Base-by-base conservation (phyloP, 176 grass and related monocot genomes). In the Carex myosuroides region DNA sequence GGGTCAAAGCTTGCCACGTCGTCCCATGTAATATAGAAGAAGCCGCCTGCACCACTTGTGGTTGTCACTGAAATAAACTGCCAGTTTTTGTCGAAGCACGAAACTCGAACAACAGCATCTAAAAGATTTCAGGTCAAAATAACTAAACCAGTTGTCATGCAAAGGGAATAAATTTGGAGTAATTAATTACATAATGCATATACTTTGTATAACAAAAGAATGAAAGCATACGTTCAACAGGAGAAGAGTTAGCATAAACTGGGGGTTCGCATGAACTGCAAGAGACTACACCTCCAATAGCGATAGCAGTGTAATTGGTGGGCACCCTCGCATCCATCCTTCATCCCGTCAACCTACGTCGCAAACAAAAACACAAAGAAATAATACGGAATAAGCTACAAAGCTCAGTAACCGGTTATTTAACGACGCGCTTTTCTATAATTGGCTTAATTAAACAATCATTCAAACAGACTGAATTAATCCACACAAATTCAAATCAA, bases 31-130 rank as follows among this genome's bases (percentile, higher is more conserved):
- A 81, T 1, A 58, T 60, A 81, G 79, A 81, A 81, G 59, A 63
- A 81, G 30, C 58, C 79, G 1, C 5, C 16, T 12, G 30, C 3
- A 20, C 13, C 4, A 44, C 56, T 81, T 1, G 9, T 30, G 79
- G 57, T 24, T 14, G 6, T 13, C 8, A 13, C 4, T 14, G 79
- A 60, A 20, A 39, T 44, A 18, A 41, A 13, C 3, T 64, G 64
- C 54, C 56, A 46, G 55, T 62, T 6, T 46, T 21, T 63, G 59
- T 81, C 57, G 32, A 61, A 64, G 37, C 54, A 81, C 14, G 59
- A 39, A 8, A 81, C 79, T 81, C 79, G 79, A 61, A 81, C 79
- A 26, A 81, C 13, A 37, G 17, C 56, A 46, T 10, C 79, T 81
- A 6, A 39, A 14, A 21, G 13, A 63, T 81, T 41, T 39, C 13